Conservation (phyloP, 2,329 filamentous ascomycete genomes). For the Arthrobotrys megalospora region DNA sequence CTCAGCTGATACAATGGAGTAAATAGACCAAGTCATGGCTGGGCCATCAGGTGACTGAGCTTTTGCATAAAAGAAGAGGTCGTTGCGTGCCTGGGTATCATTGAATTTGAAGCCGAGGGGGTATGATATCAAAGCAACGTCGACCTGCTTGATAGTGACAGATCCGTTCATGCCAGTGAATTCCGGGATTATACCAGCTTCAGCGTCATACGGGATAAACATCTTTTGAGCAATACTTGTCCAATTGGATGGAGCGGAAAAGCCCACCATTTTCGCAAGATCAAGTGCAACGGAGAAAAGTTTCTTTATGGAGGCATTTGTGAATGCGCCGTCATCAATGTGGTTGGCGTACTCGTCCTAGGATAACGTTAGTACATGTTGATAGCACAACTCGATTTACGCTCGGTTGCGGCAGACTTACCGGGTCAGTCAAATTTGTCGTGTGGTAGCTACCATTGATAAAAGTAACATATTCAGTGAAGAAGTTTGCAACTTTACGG, state of each 20-base stretch:
- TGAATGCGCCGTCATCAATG: conserved; percentile 78
- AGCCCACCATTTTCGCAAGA: conserved; percentile 73
- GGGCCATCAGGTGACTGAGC: conserved; percentile 79
- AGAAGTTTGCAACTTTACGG: conserved; percentile 64
- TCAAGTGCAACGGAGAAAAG: conserved; percentile 73
- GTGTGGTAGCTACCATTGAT: conserved; percentile 73
- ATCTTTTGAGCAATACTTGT: conserved; percentile 73
- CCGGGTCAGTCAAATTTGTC: conserved; percentile 81
- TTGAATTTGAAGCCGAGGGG: conserved; percentile 75
- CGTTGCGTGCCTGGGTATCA: conserved; percentile 72
- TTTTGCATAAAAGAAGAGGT: conserved; percentile 79
- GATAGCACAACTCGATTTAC: neutral
- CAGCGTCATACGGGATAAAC: conserved; percentile 71
- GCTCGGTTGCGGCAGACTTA: conserved; percentile 66
- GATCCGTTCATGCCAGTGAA: conserved; percentile 78
- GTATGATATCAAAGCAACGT: conserved; percentile 78
- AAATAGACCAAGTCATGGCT: conserved; percentile 81
- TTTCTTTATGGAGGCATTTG: conserved; percentile 69
- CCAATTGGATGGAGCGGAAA: conserved; percentile 74
- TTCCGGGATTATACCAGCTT: conserved; percentile 76
- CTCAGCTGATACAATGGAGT: conserved; percentile 77
- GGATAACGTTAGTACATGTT: conserved; percentile 1
- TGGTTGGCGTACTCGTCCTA: conserved; percentile 78
- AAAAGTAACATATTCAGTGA: conserved; percentile 66
- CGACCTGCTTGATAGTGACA: conserved; percentile 78